phyloP scores from a whole-genome alignment of 345 rosid species.

The Eucalyptus camaldulensis region DNA sequence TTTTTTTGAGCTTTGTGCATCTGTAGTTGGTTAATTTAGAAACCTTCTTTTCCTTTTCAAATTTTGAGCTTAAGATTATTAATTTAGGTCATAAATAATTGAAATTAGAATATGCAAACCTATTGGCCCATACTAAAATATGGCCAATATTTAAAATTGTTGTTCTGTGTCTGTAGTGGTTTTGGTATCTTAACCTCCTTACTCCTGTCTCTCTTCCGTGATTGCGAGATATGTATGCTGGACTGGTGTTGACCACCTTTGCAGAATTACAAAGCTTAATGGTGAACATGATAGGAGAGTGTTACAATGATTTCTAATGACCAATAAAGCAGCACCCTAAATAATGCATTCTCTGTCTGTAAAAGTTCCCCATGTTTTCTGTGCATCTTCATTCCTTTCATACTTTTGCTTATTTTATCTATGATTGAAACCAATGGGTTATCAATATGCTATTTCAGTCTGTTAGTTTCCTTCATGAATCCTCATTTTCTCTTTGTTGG shows the following conservation, averaged over 20 bases:
- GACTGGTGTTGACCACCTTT: background rate
- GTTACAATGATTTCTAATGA: background rate
- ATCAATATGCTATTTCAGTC: background rate
- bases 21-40: background rate
- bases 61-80: background rate
- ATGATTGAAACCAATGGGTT: background rate
- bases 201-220: background rate
- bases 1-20: background rate
- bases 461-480: background rate
- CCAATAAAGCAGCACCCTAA: background rate
- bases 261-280: background rate
- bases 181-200: background rate
- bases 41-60: background rate
- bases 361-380: background rate
- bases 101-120: background rate
- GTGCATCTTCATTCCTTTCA: background rate
- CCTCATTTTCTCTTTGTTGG: background rate
- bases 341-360: background rate
- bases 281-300: background rate
- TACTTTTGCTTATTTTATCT: background rate
- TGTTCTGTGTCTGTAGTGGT: background rate
- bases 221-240: background rate
- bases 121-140: background rate
- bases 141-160: background rate
- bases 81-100: background rate